Base-by-base conservation (phyloP, 73 alveolate species). In the Paramecium biaurelia region DNA sequence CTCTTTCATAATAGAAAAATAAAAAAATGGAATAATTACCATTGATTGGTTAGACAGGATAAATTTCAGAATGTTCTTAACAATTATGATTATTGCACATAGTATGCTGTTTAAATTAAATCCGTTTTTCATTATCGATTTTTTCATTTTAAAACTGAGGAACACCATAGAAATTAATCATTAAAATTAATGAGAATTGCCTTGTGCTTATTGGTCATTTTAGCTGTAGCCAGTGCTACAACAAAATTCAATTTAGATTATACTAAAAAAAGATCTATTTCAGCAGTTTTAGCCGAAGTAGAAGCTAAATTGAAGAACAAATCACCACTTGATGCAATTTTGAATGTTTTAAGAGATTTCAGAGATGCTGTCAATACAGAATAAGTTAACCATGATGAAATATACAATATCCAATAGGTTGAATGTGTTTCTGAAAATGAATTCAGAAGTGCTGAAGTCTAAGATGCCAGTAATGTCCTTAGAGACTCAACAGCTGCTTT, bases 301-400 rank as follows among this genome's bases (percentile, higher is more conserved):
- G 89, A 76, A 42, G 70, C 30, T 34, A 34, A 41, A 35, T 41
- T 30, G 35, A 42, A 35, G 12, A 38, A 24, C 7, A 76, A 76
- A 76, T 32, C 89, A 20, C 88, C 70, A 38, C 24, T 76, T 12
- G 70, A 76, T 5, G 63, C 70, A 9, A 42, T 76, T 9, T 38
- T 34, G 1, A 76, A 42, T 35, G 70, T 76, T 57, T 76, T 76
- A 57, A 76, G 47, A 10, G 70, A 76, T 23, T 76, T 76, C 23
- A 76, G 89, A 76, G 88, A 74, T 74, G 88, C 88, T 0, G 70
- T 76, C 6, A 76, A 38, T 18, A 38, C 18, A 14, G 89, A 76
- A 35, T 76, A 35, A 41, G 70, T 76, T 5, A 21, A 18, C 3
- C 70, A 35, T 41, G 89, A 76, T 37, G 32, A 76, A n/a, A 76